Percentiles rank a stretch among this genome's conserved stretches.
phyloP scores from a whole-genome alignment of 2,329 filamentous ascomycete genomes.

The Sporothrix inflata region DNA sequence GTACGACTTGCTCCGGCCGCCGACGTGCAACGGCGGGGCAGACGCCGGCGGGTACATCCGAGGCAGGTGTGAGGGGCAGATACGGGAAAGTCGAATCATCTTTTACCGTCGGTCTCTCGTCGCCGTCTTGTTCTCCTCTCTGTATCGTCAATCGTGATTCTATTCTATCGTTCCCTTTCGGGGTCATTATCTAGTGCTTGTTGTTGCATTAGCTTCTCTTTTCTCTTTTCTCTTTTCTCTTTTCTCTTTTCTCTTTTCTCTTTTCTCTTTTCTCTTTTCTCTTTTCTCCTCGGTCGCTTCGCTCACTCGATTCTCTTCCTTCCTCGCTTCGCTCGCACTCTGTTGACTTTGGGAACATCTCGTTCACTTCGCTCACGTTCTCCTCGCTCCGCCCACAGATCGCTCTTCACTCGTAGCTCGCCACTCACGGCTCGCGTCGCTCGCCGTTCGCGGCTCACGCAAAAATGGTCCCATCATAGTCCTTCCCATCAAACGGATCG shows the following conservation, averaged over 20 bases:
- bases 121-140: not conserved
- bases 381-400: too few species aligned
- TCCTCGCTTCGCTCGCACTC: too few species aligned
- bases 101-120: not conserved
- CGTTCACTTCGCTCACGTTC: not conserved
- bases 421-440: not conserved
- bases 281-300: too few species aligned
- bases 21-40: not conserved
- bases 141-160: not conserved
- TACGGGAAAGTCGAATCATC: not conserved
- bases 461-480: conserved; percentile 49
- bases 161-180: not conserved
- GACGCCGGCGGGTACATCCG: not conserved
- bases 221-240: too few species aligned
- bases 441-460: not conserved
- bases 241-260: too few species aligned
- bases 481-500: conserved; percentile 43
- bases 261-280: not conserved
- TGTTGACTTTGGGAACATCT: too few species aligned
- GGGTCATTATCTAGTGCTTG: conserved; percentile 16
- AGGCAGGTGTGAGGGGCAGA: not conserved
- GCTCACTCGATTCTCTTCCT: not conserved
- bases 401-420: too few species aligned
- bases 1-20: not conserved
- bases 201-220: not conserved